Base-by-base conservation (phyloP, 176 grass and related monocot genomes). In the Ensete glaucum region DNA sequence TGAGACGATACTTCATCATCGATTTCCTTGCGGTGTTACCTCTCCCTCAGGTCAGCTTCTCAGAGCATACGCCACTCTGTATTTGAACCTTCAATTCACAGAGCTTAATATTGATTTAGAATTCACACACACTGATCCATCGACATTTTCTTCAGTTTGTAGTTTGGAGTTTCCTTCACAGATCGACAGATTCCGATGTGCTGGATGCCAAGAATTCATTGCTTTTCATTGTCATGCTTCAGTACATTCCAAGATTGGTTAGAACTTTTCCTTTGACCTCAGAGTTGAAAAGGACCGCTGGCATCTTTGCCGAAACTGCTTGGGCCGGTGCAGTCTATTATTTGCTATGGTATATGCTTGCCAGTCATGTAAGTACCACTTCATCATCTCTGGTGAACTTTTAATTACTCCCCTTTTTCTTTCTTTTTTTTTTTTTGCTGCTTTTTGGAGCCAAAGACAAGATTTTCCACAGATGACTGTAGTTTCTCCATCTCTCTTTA, bases 291-390 rank as follows among this genome's bases (percentile, higher is more conserved):
- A 89, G 88, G 52, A 81, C 83, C 0, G 80, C 88, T 10, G 90
- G 90, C 2, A 88, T 90, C 15, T 87, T 90, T 71, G 88, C 93
- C 23, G 87, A 87, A 80, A 90, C 87, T 1, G 90, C 93, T 25
- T 93, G 85, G 73, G 83, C 76, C 9, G 90, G 90, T 58, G 93
- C 93, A 62, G 81, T 82, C 9, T 97, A 90, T 72, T 97, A 90
- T 75, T 71, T 97, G 3, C 76, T 97, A 27, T 89, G 84, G 79
- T 97, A 97, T 81, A 85, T 93, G 68, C 85, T 97, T 15, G 88
- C 93, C 11, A 86, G 87, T 81, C 93, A 97, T 80, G 91, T 95
- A 84, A 67, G 91, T 67, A 21, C 9, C 25, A 50, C 25, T 50
- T 50, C 26, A 15, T 22, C 81, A 15, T 22, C 81, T 67, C 29